Percentiles rank a stretch among this genome's conserved stretches.
These are phyloP conservation scores for Chloromonas sp. DNA, from an alignment of 163 green algal species.

Conservation along the genomic window DNA sequence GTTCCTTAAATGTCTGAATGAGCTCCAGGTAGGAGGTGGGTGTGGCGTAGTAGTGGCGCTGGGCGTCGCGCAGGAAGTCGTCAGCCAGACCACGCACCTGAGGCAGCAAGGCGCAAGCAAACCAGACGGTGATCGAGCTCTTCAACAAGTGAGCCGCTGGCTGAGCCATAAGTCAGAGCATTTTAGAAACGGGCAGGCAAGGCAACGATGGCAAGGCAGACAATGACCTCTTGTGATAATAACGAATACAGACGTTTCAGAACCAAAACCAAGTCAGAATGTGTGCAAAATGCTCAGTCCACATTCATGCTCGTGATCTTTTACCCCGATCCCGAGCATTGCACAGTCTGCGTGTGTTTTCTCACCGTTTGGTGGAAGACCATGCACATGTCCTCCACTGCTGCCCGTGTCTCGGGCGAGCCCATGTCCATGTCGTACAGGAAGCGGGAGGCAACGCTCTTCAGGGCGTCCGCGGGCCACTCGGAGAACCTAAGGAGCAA, in stretches of 20 bases:
- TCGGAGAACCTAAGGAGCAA: constrained; percentile 39
- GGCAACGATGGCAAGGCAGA: too few relatives aligned
- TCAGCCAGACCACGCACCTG: constrained; percentile 3
- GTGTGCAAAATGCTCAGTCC: too few relatives aligned
- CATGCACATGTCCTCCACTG: constrained; percentile 62
- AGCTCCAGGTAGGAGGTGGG: constrained; percentile 69
- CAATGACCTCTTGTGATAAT: too few relatives aligned
- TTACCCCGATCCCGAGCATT: too few relatives aligned
- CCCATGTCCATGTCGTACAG: constrained; percentile 48
- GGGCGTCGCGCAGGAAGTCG: neutral
- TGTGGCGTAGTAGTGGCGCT: constrained; percentile 57
- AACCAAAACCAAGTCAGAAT: too few relatives aligned
- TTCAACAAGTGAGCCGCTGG: too few relatives aligned
- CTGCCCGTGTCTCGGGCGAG: constrained; percentile 26
- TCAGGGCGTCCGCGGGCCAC: constrained; percentile 63
- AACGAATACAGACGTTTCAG: too few relatives aligned
- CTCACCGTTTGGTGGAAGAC: constrained; percentile 49
- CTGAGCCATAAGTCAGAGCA: too few relatives aligned
- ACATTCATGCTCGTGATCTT: too few relatives aligned
- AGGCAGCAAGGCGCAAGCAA: neutral
- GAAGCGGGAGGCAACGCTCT: constrained; percentile 39
- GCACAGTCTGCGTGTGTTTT: too few relatives aligned
- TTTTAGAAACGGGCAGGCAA: too few relatives aligned
- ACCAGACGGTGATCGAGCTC: too few relatives aligned
- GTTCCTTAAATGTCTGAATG: constrained; percentile 57